Evolutionary conservation across 805 yeast genomes (phyloP), one percentile per base, ranked within the genome.

Genomic region (Monosporozyma servazzii): DNA sequence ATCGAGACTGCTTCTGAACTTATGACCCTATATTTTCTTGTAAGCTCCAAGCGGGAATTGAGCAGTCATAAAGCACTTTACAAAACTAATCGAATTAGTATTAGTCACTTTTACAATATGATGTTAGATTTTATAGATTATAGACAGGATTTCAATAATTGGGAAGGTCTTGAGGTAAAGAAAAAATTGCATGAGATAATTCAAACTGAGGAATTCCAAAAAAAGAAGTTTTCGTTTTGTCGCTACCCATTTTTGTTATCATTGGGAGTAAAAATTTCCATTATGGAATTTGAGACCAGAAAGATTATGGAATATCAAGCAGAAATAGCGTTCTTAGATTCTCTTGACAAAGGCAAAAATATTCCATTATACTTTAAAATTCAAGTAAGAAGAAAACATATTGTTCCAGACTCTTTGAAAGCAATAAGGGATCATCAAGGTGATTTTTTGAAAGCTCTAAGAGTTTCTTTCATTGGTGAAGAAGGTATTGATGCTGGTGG

Each of bases 401-500:
- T 91, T 2, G 76, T 88, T 0, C 77, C 75, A 43, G 99, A 91
- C 65, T 88, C 97, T 1, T 66, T 93, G 44, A 70, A 79, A 7
- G 75, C 79, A 31, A 78, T 85, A 36, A 77, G 81, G 57, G 67
- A 73, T 3, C 80, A 80, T 58, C 74, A 72, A 42, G 64, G 66
- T 10, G 87, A 86, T 60, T 72, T 89, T 52, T 81, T 84, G 58
- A 89, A 90, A 61, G 78, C 88, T 1, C 67, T 91, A 30, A 76
- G 80, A 54, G 84, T 93, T 8, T 90, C 86, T 59, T 91, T 93
- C 65, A 70, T 84, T 3, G 82, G 82, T 53, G 99, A 91, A 62
- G 95, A 90, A 0, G 99, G 98, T 0, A 78, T 91, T 21, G 99
- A 91, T 70, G 97, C 89, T 0, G 98, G 99, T 2, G 99, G 99